Evolutionary conservation across 495 filamentous ascomycete genomes (phyloP).

Genomic region (Barbatosphaeria neglecta): DNA sequence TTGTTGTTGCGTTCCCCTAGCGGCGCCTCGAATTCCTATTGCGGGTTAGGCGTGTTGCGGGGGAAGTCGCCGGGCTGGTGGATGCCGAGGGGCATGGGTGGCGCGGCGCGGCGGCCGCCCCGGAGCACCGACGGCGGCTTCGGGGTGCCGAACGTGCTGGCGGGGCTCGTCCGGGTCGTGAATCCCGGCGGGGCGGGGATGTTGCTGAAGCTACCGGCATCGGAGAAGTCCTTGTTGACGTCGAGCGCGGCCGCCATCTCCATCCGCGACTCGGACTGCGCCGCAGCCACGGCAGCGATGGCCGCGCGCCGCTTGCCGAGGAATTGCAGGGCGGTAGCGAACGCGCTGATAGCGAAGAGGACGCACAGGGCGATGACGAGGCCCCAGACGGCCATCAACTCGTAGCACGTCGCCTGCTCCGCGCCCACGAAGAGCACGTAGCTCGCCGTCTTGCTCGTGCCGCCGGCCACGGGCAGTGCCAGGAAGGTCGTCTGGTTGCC

Average conservation of each 20-base stretch:
- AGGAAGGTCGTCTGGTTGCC: slow-evolving; percentile 1
- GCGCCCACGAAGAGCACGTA: slow-evolving; percentile 9
- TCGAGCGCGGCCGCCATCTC: neutral
- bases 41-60: neutral
- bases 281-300: neutral
- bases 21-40: neutral
- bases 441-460: neutral
- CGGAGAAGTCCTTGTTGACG: neutral
- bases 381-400: slow-evolving; percentile 87
- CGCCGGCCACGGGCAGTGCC: neutral
- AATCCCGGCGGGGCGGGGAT: neutral
- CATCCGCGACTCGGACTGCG: neutral
- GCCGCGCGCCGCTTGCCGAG: neutral
- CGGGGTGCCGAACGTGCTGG: neutral
- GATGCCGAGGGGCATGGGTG: neutral
- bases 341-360: slow-evolving; percentile 54
- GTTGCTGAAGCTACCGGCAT: neutral
- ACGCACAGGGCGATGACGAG: slow-evolving; percentile 73
- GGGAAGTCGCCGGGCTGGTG: neutral
- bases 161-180: neutral
- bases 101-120: too few species aligned
- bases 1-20: neutral
- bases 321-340: slow-evolving; percentile 32
- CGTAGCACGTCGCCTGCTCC: slow-evolving; percentile 61
- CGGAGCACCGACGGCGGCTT: too few species aligned